These are phyloP conservation scores for Sanghuangporus weigelae DNA, from an alignment of 1,284 basidiomycete genomes.

Conservation along the genomic window DNA sequence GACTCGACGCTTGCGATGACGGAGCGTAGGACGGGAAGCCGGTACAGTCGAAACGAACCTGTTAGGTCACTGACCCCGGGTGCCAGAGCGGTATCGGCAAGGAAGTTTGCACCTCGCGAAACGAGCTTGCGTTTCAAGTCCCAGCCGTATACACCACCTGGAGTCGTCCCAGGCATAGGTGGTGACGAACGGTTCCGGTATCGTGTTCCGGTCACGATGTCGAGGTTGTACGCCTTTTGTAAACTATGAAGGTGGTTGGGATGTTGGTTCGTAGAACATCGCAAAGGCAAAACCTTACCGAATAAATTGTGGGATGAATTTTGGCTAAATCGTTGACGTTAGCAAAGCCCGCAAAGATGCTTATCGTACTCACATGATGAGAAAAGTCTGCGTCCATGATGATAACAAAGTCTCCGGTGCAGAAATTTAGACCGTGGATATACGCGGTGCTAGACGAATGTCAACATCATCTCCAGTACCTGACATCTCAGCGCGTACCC, in stretches of 20 bases:
- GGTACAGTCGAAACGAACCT: constrained; percentile 86
- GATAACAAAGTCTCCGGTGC: constrained; percentile 89
- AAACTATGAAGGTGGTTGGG: constrained; percentile 38
- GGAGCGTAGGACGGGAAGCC: constrained; percentile 67
- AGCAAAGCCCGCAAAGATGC: neutral
- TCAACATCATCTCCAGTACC: neutral
- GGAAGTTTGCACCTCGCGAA: constrained; percentile 80
- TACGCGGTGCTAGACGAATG: constrained; percentile 74
- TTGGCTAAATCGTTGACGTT: constrained; percentile 50
- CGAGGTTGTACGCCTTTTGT: constrained; percentile 76
- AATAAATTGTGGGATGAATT: constrained; percentile 88
- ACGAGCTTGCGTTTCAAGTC: constrained; percentile 84
- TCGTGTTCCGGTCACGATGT: constrained; percentile 91
- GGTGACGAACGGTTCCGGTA: constrained; percentile 61
- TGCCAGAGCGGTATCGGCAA: constrained; percentile 76
- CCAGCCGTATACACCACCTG: constrained; percentile 88
- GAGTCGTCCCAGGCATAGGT: constrained; percentile 41
- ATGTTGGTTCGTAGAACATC: constrained; percentile 7
- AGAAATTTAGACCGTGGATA: constrained; percentile 85
- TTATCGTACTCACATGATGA: constrained; percentile 65
- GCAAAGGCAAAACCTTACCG: constrained; percentile 38
- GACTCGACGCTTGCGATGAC: constrained; percentile 82
- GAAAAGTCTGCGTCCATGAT: constrained; percentile 98
- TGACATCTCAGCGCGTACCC: constrained; percentile 44
- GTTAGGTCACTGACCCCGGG: constrained; percentile 86